Conservation (phyloP, 805 yeast species). For the Hanseniaspora lachancei region DNA sequence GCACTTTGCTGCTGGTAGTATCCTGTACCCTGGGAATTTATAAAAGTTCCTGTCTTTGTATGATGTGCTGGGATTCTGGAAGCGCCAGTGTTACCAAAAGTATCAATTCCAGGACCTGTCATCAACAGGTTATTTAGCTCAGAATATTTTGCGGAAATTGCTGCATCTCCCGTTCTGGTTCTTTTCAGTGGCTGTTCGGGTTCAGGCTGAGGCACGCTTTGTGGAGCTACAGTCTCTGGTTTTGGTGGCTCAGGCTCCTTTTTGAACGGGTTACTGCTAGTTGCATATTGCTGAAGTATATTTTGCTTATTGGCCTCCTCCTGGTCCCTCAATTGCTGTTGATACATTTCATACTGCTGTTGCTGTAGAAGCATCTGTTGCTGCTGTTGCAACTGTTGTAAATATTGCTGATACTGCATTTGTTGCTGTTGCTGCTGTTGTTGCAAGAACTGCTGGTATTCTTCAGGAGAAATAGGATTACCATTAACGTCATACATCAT, state of each 20-base stretch:
- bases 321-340: slow-evolving; percentile 33
- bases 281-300: slow-evolving; percentile 8
- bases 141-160: slow-evolving; percentile 45
- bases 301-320: slow-evolving; percentile 17
- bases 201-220: slow-evolving; percentile 16
- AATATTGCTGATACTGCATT: slow-evolving; percentile 23
- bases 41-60: slow-evolving; percentile 65
- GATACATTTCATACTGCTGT: slow-evolving; percentile 23
- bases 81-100: slow-evolving; percentile 40
- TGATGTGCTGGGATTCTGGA: slow-evolving; percentile 83
- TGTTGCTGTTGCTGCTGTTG: slow-evolving; percentile 24
- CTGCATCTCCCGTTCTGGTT: slow-evolving; percentile 41
- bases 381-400: slow-evolving; percentile 34
- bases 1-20: slow-evolving; percentile 31
- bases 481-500: slow-evolving; percentile 28
- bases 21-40: slow-evolving; percentile 84
- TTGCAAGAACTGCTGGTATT: slow-evolving; percentile 20
- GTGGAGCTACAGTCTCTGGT: slow-evolving; percentile 23
- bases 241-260: slow-evolving; percentile 19
- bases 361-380: slow-evolving; percentile 24
- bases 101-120: slow-evolving; percentile 82
- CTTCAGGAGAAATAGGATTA: slow-evolving; percentile 27
- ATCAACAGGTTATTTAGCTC: slow-evolving; percentile 70
- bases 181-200: slow-evolving; percentile 32
- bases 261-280: slow-evolving; percentile 12